phyloP scores from a whole-genome alignment of 495 filamentous ascomycete species.

The Talaromyces adpressus region DNA sequence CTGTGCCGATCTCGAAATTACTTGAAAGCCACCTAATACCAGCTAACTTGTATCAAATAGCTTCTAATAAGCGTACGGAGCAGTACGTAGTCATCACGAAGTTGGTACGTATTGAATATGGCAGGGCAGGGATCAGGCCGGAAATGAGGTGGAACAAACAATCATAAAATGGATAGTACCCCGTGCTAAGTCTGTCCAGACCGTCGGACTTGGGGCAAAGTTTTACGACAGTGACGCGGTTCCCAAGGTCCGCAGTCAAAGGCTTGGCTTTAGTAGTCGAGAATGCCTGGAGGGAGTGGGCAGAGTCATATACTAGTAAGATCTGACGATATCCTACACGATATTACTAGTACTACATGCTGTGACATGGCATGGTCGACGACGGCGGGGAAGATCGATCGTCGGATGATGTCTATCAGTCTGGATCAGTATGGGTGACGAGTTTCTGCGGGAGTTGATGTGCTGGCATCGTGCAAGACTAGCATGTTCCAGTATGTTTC shows the following conservation, averaged over 20 bases:
- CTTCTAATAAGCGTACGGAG: too few relatives aligned
- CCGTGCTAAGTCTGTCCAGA: neutral
- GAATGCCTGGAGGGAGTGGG: neutral
- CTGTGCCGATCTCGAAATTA: neutral
- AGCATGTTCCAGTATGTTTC: too few relatives aligned
- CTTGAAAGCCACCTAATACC: neutral
- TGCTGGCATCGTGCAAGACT: neutral
- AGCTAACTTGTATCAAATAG: too few relatives aligned
- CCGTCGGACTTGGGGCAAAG: neutral
- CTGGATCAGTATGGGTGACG: neutral
- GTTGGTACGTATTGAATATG: neutral
- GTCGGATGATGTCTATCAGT: neutral
- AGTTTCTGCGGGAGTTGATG: neutral
- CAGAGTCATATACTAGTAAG: too few relatives aligned
- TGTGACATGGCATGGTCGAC: neutral
- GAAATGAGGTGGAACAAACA: neutral
- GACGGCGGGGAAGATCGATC: neutral
- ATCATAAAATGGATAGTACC: neutral
- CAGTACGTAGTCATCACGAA: too few relatives aligned
- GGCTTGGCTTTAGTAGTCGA: neutral
- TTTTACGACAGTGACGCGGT: neutral
- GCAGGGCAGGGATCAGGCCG: neutral
- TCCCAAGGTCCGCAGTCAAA: neutral
- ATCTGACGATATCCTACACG: neutral
- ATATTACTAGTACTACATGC: neutral